Evolutionary conservation across 106 monocot species (phyloP).

Genomic region (Apostasia ramifera): DNA sequence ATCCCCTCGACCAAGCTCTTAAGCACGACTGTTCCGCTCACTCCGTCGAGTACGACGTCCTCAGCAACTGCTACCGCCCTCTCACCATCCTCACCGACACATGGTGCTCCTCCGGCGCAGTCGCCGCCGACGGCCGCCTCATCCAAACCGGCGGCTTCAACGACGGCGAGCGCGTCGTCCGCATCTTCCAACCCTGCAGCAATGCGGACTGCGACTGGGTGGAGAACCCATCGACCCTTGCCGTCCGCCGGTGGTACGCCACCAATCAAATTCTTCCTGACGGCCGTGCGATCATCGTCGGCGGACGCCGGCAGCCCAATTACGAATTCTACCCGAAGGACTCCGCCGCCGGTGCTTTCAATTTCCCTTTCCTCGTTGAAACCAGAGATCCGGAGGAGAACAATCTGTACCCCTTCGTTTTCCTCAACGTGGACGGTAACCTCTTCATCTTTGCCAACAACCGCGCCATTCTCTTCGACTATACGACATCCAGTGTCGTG

Average conservation of each 20-base stretch:
- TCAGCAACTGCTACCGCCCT: conserved; percentile 14
- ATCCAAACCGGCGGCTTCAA: conserved; percentile 29
- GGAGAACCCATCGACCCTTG: conserved; percentile 24
- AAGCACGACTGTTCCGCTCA: conserved; percentile 25
- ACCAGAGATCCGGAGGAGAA: conserved; percentile 40
- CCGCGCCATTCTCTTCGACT: conserved; percentile 41
- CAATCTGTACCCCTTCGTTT: conserved; percentile 70
- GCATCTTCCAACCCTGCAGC: conserved; percentile 8
- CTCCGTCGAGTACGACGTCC: conserved; percentile 19
- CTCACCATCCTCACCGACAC: conserved; percentile 25
- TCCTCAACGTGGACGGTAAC: conserved; percentile 50
- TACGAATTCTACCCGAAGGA: conserved; percentile 50
- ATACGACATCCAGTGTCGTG: conserved; percentile 18
- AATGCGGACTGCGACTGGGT: conserved; percentile 34
- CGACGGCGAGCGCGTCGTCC: conserved; percentile 21
- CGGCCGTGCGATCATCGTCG: conserved; percentile 35
- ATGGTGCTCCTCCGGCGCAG: conserved; percentile 30
- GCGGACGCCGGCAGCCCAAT: conserved; percentile 53
- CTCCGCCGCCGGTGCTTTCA: neutral
- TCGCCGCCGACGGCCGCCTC: conserved; percentile 14
- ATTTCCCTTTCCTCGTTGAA: conserved; percentile 26
- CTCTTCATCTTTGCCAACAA: conserved; percentile 63
- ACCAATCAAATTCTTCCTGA: conserved; percentile 59
- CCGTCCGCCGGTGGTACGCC: conserved; percentile 54
- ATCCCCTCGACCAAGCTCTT: conserved; percentile 11